Evolutionary conservation across 2,329 filamentous ascomycete species (phyloP), one percentile per base, ranked within the genome.

Genomic region (Pseudopyricularia javanii): DNA sequence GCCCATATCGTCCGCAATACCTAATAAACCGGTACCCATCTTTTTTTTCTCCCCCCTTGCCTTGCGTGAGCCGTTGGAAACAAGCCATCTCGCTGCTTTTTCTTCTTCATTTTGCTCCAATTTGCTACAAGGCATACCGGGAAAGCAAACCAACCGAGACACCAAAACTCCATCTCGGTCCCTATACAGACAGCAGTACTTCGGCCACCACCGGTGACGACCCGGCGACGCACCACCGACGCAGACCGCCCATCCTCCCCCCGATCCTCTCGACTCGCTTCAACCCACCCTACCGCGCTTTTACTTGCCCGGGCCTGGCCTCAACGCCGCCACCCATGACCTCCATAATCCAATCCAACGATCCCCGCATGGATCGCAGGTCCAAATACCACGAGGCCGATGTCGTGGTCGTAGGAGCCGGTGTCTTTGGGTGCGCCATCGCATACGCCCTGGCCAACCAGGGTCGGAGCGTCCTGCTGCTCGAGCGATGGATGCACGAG

Each of bases 361-460:
- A 54, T 37, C 45, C 20, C 49, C 54, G 43, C 47, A 9, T 26
- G 49, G 68, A 75, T 58, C 71, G 75, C 55, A 74, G 79, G 58
- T 65, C 72, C 49, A 66, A 71, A 54, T 72, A 80, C 64, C 80
- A 83, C 64, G 80, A 84, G 62, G 80, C 80, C 57, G 93, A 98
- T 62, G 83, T 95, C 34, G 87, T 97, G 43, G 85, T 98, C 51
- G 85, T 98, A 35, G 93, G 93, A 59, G 93, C 89, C 3, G 93
- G 93, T 53, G 78, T 97, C 54, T 81, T 95, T 57, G 93, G 93
- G 40, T 95, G 89, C 67, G 88, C 91, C 20, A 74, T 90, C 22
- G 91, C 93, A 17, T 86, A 84, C 57, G 82, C 91, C 22, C 77
- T 97, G 47, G 91, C 87, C 55, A 84, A 86, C 61, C 93, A 97